Conservation (phyloP, 805 yeast genomes). For the Sungouiella blattae region DNA sequence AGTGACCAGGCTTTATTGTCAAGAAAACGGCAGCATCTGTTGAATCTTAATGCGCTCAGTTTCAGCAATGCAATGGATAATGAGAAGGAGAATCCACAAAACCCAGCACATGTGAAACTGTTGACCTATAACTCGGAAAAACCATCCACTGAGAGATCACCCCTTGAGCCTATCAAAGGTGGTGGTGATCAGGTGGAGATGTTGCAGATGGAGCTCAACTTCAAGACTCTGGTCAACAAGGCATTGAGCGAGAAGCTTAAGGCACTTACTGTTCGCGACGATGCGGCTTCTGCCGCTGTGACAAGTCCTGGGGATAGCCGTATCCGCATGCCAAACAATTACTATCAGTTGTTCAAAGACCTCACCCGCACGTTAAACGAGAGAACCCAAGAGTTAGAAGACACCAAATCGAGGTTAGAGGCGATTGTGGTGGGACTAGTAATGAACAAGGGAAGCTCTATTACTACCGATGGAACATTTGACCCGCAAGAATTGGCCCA, state of each 20-base stretch:
- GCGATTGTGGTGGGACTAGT: slow-evolving; percentile 40
- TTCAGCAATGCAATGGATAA: slow-evolving; percentile 20
- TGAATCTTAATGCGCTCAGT: slow-evolving; percentile 30
- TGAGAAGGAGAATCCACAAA: not conserved
- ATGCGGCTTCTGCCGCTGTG: slow-evolving; percentile 3
- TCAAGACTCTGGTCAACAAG: slow-evolving; percentile 48
- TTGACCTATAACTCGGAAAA: not conserved
- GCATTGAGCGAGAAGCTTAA: slow-evolving; percentile 33
- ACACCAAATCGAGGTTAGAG: slow-evolving; percentile 62
- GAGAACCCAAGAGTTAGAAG: slow-evolving; percentile 48
- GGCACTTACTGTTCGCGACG: slow-evolving; percentile 12
- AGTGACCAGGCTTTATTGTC: not conserved
- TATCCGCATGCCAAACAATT: slow-evolving; percentile 38
- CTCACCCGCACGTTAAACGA: slow-evolving; percentile 46
- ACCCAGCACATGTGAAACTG: not conserved
- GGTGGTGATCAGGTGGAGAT: slow-evolving; percentile 24
- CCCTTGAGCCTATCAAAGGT: not conserved
- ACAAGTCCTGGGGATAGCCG: slow-evolving; percentile 1
- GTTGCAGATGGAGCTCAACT: slow-evolving; percentile 47
- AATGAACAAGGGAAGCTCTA: slow-evolving; percentile 19
- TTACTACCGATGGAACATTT: slow-evolving; percentile 55
- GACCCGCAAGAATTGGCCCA: slow-evolving; percentile 77
- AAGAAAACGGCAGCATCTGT: slow-evolving; percentile 10
- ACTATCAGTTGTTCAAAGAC: slow-evolving; percentile 46
- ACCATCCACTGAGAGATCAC: not conserved